phyloP scores from a whole-genome alignment of 2,329 filamentous ascomycete species.

The Trichoderma sp. region DNA sequence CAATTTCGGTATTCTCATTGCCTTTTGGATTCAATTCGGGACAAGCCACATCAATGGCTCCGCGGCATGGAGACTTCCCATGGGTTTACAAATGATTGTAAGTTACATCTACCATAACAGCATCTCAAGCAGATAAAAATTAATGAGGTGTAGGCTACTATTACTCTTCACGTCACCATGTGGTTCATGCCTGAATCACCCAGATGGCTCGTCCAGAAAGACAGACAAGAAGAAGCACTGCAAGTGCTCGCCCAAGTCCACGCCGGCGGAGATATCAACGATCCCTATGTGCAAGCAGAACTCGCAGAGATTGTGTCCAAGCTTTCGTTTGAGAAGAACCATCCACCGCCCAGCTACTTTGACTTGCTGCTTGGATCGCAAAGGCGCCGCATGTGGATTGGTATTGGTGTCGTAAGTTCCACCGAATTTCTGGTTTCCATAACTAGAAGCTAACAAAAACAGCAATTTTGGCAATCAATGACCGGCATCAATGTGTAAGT shows the following conservation, averaged over 20 bases:
- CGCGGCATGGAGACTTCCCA: conserved; percentile 32
- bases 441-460: not conserved
- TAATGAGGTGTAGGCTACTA: not conserved
- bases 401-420: conserved; percentile 17
- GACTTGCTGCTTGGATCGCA: conserved; percentile 18
- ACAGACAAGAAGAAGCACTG: conserved; percentile 15
- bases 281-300: conserved; percentile 13
- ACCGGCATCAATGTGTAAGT: conserved; percentile 20
- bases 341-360: conserved; percentile 16
- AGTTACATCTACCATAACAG: not conserved
- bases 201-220: conserved; percentile 15
- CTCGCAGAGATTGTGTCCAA: conserved; percentile 18
- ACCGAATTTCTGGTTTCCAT: too few species aligned
- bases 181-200: conserved; percentile 19
- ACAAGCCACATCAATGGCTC: conserved; percentile 28
- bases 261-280: conserved; percentile 1
- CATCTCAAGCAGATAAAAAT: not conserved
- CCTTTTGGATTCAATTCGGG: conserved; percentile 34
- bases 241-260: conserved; percentile 7
- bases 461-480: conserved; percentile 23
- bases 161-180: conserved; percentile 17
- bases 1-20: conserved; percentile 30
- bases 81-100: conserved; percentile 30
- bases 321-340: conserved; percentile 15
- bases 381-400: conserved; percentile 20